Percentiles rank a stretch among this genome's conserved stretches.
These are phyloP conservation scores for Stemphylium lycopersici DNA, from an alignment of 2,329 filamentous ascomycete species.

Conservation along the genomic window DNA sequence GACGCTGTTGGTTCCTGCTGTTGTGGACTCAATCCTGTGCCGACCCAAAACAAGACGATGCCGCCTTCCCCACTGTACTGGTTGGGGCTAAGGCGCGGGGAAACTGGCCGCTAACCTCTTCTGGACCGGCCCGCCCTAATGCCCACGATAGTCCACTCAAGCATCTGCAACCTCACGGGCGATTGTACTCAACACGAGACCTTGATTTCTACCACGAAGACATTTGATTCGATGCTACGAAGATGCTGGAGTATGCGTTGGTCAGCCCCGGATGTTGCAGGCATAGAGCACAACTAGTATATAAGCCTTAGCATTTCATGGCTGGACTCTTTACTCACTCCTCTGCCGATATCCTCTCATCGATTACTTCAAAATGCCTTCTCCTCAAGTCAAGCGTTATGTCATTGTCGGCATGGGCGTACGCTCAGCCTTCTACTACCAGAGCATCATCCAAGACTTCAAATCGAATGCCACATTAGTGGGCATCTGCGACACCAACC, in stretches of 20 bases:
- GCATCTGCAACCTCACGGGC: not conserved
- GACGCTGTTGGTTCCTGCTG: not conserved
- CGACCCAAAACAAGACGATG: constrained; percentile 2
- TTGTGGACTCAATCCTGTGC: not conserved
- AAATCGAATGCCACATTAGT: constrained; percentile 58
- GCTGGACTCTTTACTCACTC: not conserved
- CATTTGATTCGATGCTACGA: not conserved
- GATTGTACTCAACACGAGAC: not conserved
- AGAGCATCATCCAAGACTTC: constrained; percentile 62
- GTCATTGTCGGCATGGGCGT: constrained; percentile 65
- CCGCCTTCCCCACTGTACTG: not conserved
- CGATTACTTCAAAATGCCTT: not conserved
- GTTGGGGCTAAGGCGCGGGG: not conserved
- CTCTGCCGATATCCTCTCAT: not conserved
- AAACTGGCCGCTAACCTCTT: not conserved
- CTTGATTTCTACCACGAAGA: not conserved
- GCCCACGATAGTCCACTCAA: not conserved
- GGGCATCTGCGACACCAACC: constrained; percentile 65
- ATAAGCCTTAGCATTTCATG: not conserved
- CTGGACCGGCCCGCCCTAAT: not conserved
- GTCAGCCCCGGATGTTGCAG: not conserved
- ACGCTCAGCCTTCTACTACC: constrained; percentile 67
- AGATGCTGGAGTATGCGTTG: not conserved
- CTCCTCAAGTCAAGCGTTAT: constrained; percentile 45
- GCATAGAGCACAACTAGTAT: not conserved